phyloP scores from a whole-genome alignment of 441 rosid species.

The Capsella rubella region DNA sequence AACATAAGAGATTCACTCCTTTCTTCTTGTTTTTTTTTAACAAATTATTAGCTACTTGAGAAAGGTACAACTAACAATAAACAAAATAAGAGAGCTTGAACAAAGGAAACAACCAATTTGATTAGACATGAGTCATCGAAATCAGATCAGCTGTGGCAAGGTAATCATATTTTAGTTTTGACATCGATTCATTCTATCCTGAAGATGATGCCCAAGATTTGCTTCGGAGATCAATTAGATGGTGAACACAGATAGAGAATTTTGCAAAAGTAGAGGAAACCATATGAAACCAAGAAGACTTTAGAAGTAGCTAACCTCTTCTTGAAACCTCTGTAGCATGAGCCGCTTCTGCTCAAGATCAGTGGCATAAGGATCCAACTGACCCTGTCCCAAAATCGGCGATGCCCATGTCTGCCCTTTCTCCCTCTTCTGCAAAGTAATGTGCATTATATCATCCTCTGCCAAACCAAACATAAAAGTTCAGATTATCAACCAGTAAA shows the following conservation, averaged over 20 bases:
- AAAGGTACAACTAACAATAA: background rate
- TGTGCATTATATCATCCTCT: slow-evolving; percentile 94
- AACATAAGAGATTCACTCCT: background rate
- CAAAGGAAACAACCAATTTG: background rate
- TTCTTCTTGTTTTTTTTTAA: too few species aligned
- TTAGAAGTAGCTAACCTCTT: slow-evolving; percentile 57
- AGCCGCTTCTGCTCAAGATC: slow-evolving; percentile 86
- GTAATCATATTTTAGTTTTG: slow-evolving; percentile 1
- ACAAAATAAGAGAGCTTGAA: background rate
- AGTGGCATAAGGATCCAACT: slow-evolving; percentile 72
- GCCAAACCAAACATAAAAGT: slow-evolving; percentile 31
- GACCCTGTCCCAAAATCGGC: slow-evolving; percentile 86
- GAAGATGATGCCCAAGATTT: background rate
- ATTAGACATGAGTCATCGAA: background rate
- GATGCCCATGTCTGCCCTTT: slow-evolving; percentile 96
- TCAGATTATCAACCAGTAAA: slow-evolving; percentile 1
- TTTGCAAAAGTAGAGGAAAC: background rate
- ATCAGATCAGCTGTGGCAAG: background rate
- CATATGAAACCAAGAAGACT: background rate
- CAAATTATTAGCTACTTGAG: slow-evolving; percentile 7
- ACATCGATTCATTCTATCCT: slow-evolving; percentile 4
- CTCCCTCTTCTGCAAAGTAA: slow-evolving; percentile 89
- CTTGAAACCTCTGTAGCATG: slow-evolving; percentile 90
- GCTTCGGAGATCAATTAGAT: background rate
- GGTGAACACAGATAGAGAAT: background rate